These are phyloP conservation scores for Talaromyces amestolkiae DNA, from an alignment of 2,329 filamentous ascomycete genomes.

Conservation along the genomic window DNA sequence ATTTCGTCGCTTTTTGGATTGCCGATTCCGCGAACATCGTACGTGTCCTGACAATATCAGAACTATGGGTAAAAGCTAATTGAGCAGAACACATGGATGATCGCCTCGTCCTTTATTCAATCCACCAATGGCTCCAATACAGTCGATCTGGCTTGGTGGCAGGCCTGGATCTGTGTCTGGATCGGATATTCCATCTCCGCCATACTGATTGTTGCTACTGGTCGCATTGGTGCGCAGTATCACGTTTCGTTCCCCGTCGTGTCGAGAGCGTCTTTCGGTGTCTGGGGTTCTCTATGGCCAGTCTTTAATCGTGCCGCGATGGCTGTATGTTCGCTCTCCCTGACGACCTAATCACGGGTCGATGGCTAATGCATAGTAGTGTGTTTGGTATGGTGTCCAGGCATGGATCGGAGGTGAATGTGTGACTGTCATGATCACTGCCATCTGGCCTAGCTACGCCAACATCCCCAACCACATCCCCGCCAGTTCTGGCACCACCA, in stretches of 20 bases:
- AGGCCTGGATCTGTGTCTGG: slow-evolving; percentile 86
- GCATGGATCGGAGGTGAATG: slow-evolving; percentile 78
- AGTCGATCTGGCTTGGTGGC: slow-evolving; percentile 73
- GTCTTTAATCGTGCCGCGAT: slow-evolving; percentile 86
- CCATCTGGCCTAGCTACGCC: slow-evolving; percentile 68
- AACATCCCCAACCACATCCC: slow-evolving; percentile 67
- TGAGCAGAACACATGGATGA: slow-evolving; percentile 82
- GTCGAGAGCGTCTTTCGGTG: slow-evolving; percentile 74
- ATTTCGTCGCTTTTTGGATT: slow-evolving; percentile 86
- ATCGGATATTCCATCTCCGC: slow-evolving; percentile 77
- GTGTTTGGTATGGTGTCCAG: slow-evolving; percentile 46
- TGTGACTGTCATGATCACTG: slow-evolving; percentile 81
- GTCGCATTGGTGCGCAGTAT: slow-evolving; percentile 80
- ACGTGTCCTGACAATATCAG: slow-evolving; percentile 23
- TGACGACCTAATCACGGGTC: slow-evolving; percentile 47
- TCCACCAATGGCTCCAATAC: slow-evolving; percentile 45
- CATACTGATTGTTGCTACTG: slow-evolving; percentile 72
- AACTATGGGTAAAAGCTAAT: not conserved
- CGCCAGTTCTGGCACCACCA: slow-evolving; percentile 64
- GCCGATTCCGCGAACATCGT: slow-evolving; percentile 80
- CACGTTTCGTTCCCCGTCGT: slow-evolving; percentile 88
- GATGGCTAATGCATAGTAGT: slow-evolving; percentile 13
- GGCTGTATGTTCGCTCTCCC: slow-evolving; percentile 70
- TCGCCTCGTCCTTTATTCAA: slow-evolving; percentile 77
- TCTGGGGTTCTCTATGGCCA: slow-evolving; percentile 87